These are phyloP conservation scores for Miscanthus lutarioriparius DNA, from an alignment of 176 grass and related monocot species.

Conservation along the genomic window DNA sequence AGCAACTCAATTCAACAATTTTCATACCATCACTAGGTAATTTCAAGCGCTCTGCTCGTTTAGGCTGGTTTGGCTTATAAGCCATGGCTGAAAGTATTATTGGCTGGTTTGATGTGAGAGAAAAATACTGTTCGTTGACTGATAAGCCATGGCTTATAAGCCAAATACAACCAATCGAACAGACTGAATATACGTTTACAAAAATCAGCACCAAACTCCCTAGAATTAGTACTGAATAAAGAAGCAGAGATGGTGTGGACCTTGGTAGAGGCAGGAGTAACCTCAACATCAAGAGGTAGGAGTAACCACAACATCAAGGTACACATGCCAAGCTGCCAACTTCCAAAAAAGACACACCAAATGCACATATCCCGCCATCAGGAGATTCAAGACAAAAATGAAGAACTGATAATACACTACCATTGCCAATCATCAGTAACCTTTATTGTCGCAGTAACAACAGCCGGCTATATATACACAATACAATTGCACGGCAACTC, in stretches of 20 bases:
- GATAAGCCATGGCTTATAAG: too few species aligned
- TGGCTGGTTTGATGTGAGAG: too few species aligned
- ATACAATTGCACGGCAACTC: neutral
- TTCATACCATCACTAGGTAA: too few species aligned
- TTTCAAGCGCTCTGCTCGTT: too few species aligned
- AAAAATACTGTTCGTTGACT: too few species aligned
- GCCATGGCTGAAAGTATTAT: too few species aligned
- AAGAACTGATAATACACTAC: neutral
- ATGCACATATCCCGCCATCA: neutral
- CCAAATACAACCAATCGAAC: too few species aligned
- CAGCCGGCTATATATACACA: neutral
- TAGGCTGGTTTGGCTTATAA: too few species aligned
- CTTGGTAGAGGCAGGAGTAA: neutral
- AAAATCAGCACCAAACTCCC: too few species aligned
- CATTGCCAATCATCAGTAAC: neutral
- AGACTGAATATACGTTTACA: too few species aligned
- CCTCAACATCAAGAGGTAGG: neutral
- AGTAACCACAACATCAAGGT: constrained; percentile 6
- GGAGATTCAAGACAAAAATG: neutral
- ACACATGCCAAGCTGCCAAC: neutral
- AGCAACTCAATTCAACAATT: neutral
- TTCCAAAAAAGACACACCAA: neutral
- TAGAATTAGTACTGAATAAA: too few species aligned
- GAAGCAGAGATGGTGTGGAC: neutral
- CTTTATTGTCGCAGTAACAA: neutral